Evolutionary conservation across 202 grass and related monocot species (phyloP).

Genomic region (Cymbopogon flexuosus): DNA sequence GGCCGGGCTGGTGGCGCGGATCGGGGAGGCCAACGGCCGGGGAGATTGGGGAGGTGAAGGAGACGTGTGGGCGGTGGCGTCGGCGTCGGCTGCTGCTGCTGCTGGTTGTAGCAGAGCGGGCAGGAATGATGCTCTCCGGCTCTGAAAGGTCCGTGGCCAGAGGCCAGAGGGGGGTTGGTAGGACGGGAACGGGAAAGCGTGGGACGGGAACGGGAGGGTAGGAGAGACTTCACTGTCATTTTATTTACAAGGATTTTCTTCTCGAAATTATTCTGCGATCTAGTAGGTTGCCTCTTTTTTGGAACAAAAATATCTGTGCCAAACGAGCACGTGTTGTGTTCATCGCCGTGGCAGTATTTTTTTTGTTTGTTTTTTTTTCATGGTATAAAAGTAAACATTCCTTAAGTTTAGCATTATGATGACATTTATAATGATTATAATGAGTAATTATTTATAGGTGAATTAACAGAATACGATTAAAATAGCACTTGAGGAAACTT

Average conservation of each 20-base stretch:
- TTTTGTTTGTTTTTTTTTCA: neutral
- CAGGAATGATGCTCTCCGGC: neutral
- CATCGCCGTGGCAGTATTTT: too few relatives aligned
- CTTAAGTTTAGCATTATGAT: neutral
- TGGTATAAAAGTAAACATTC: neutral
- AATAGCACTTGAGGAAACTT: neutral
- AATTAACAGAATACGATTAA: neutral
- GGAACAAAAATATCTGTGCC: neutral
- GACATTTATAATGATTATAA: neutral
- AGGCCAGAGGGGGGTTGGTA: slow-evolving; percentile 3
- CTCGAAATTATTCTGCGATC: neutral
- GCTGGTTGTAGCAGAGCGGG: slow-evolving; percentile 3
- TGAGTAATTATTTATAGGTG: neutral
- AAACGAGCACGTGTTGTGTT: neutral
- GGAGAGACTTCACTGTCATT: slow-evolving; percentile 44
- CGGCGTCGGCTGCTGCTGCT: neutral
- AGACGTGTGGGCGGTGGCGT: neutral
- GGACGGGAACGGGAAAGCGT: slow-evolving; percentile 20
- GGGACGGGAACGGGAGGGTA: slow-evolving; percentile 25
- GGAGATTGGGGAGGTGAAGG: neutral
- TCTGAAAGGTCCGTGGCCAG: neutral
- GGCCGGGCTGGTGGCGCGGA: neutral
- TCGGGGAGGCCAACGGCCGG: neutral
- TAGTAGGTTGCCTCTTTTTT: neutral
- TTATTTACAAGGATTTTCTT: neutral